Evolutionary conservation across 208 protist species (phyloP), one percentile per base, ranked within the genome.

Genomic region (Strigomonas galati): DNA sequence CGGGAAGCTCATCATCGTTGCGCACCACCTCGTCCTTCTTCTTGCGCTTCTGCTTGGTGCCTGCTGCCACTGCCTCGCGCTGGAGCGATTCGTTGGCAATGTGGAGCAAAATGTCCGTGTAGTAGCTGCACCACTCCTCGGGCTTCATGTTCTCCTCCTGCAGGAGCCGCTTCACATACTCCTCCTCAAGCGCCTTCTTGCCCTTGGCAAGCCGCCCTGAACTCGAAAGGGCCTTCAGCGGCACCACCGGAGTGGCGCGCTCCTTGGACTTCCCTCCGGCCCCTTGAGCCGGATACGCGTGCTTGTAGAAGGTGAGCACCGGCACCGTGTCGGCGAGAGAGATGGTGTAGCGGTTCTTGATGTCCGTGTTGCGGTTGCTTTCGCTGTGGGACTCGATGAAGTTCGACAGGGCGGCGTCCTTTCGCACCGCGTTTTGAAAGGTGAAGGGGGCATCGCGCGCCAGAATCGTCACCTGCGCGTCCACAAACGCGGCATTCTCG

Each of bases 91-190:
- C 83, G 67, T 95, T 86, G 32, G 76, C 90, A 51, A 95, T 91
- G 60, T 91, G 81, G 44, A 89, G 71, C 44, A 93, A 89, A 26
- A 91, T 68, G 35, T 95, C 90, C 30, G 76, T 85, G 70, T 92
- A 93, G 68, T 84, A 80, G 67, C 87, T 90, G 64, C 87, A 93
- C 90, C 90, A 95, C 72, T 93, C 86, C 74, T 95, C 86, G 23
- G 90, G 90, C 72, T 85, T 90, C 87, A 93, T 92, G 62, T 43
- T 65, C 26, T 74, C 77, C 72, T 95, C 90, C 64, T 89, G 76
- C 28, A 80, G 21, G 15, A 95, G 66, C 62, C 80, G 85, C 65
- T 77, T 81, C 62, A 79, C 81, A 69, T 87, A 93, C 21, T 76
- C 73, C 63, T 92, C 82, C 10, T 79, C 75, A 32, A 72, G 28